Evolutionary conservation across 495 filamentous ascomycete species (phyloP), one percentile per base, ranked within the genome.

Genomic region (Annulohypoxylon nitens): DNA sequence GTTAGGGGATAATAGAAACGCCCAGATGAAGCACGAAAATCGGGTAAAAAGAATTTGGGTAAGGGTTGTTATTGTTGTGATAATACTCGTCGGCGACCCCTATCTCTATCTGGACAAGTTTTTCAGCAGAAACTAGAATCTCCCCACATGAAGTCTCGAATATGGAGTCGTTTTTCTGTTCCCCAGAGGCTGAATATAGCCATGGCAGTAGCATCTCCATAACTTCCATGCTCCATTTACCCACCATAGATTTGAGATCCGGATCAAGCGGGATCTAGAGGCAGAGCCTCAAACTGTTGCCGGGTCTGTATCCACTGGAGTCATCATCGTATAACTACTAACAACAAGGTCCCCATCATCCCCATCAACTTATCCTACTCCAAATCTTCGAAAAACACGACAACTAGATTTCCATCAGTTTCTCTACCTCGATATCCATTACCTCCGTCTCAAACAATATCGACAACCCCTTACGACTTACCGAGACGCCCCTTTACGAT

Each of bases 181-280:
- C 67, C 47, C 58, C 51, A 61, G 63, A 67, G 34, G 59, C 67
- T 63, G 58, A 57, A 37, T 39, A 61, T 71, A 64, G 16, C 43
- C 57, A 55, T 62, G 26, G 5, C 45, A 30, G 59, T 58, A 63
- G 12, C 25, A 54, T 54, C 50, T 54, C 67, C 50, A 69, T 57
- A 55, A 68, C 67, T 64, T 59, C 34, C 43, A 58, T 34, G 36
- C 45, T 67, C 72, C 67, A 57, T 57, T 57, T 62, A 70, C 67
- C 63, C 48, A 39, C 72, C 55, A 45, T 36, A 64, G 60, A 54
- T 64, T 71, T 71, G 72, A 57, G 59, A 64, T 68, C 59, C 64
- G 62, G 62, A 60, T 67, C 67, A 75, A 71, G 72, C 60, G 63
- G 72, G 72, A 75, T 75, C 67, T 71, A 64, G 68, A 61, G 50